Base-by-base conservation (phyloP, 805 yeast genomes). In the Millerago galiae region DNA sequence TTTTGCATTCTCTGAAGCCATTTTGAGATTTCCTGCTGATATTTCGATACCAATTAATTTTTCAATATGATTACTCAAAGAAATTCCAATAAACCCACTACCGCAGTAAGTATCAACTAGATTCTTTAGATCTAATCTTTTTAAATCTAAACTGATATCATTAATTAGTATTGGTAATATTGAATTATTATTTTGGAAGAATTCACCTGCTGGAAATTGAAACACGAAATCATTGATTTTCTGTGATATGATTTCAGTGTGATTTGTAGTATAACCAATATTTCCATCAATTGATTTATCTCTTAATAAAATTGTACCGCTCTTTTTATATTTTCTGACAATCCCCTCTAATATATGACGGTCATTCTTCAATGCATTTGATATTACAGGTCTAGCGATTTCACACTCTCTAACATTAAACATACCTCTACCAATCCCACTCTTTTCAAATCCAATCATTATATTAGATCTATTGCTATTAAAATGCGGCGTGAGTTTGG, bases 81-180 rank as follows among this genome's bases (percentile, higher is more conserved):
- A 79, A 38, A 91, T 81, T 40, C 95, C 85, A 61, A 91, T 90
- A 39, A 91, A 70, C 0, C 99, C 99, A 5, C 95, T 84, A 2
- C 98, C 98, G 69, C 98, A 90, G 64, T 90, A 90, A 0, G 97
- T 95, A 61, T 90, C 98, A n/a, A 90, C 95, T 35, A 90, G 65
- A 58, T 77, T 85, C 56, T 75, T 77, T 14, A 62, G 58, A 1
- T 65, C 63, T n/a, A 70, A 62, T 27, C 74, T 60, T 32, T 88
- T 66, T 53, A 84, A 82, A 9, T 76, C 69, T 42, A 77, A 73
- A 12, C 37, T 13, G 16, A 93, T 97, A 55, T 86, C 86, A 30
- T 70, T 66, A 11, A 95, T 78, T n/a, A 91, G 86, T 1, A 70
- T 60, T 1, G 97, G 96, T 44, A 91, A 67, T 16, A 91, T 91